These are phyloP conservation scores for Plasmodium relictum DNA, from an alignment of 169 alveolate species.

Conservation along the genomic window DNA sequence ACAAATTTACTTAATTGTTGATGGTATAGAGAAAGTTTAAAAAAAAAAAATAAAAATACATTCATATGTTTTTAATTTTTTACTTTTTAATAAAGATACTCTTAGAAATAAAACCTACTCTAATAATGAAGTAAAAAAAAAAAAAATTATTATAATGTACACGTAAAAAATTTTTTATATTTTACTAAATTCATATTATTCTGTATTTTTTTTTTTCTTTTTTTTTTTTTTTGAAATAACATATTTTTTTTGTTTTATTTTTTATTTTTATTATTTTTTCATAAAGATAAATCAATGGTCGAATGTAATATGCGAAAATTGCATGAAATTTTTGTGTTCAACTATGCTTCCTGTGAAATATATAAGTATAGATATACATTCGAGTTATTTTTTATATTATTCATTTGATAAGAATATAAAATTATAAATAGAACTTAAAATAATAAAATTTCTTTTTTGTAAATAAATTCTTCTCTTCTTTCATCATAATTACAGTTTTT, in stretches of 20 bases:
- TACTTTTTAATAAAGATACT: slow-evolving; percentile 33
- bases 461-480: too few relatives aligned
- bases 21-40: slow-evolving; percentile 36
- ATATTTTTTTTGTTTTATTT: not conserved
- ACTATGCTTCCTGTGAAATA: slow-evolving; percentile 66
- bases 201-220: not conserved
- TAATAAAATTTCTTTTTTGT: not conserved
- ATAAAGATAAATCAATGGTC: slow-evolving; percentile 72
- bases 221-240: not conserved
- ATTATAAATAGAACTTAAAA: not conserved
- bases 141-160: slow-evolving; percentile 37
- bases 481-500: too few relatives aligned
- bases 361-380: slow-evolving; percentile 41
- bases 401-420: not conserved
- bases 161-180: too few relatives aligned
- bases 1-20: slow-evolving; percentile 60
- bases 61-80: slow-evolving; percentile 10
- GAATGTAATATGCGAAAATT: slow-evolving; percentile 48
- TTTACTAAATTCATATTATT: too few relatives aligned
- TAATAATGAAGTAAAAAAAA: slow-evolving; percentile 57
- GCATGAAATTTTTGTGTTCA: slow-evolving; percentile 62
- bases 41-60: not conserved
- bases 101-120: slow-evolving; percentile 61
- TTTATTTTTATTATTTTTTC: not conserved
- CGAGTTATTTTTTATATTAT: not conserved